These are phyloP conservation scores for Alternaria consortialis DNA, from an alignment of 2,329 filamentous ascomycete species.

Conservation along the genomic window DNA sequence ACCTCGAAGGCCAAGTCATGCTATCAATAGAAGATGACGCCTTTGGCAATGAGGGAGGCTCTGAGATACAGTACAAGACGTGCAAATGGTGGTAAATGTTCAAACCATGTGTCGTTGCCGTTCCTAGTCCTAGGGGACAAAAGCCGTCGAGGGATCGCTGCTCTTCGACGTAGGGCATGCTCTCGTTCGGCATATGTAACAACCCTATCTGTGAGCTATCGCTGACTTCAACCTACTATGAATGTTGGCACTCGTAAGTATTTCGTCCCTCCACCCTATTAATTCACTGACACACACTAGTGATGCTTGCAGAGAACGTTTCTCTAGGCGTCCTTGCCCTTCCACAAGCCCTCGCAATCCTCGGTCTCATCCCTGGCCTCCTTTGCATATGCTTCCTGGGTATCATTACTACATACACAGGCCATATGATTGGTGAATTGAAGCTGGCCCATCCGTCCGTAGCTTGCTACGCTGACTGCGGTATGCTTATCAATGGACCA, in stretches of 20 bases:
- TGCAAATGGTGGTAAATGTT: constrained; percentile 58
- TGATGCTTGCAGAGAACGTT: constrained; percentile 69
- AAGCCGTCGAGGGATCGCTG: neutral
- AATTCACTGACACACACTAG: constrained; percentile 23
- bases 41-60: constrained; percentile 43
- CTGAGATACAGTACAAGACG: constrained; percentile 61
- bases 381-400: constrained; percentile 64
- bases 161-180: neutral
- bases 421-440: constrained; percentile 68
- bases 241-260: constrained; percentile 8
- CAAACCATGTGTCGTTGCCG: neutral
- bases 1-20: constrained; percentile 23
- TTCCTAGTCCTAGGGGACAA: neutral
- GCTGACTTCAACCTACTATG: constrained; percentile 7
- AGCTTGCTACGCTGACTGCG: constrained; percentile 73
- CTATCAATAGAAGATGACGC: constrained; percentile 12
- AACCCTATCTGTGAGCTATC: neutral
- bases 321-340: constrained; percentile 66
- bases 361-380: constrained; percentile 64
- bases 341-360: constrained; percentile 60
- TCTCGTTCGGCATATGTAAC: neutral
- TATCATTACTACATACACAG: constrained; percentile 66
- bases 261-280: neutral
- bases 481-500: constrained; percentile 67
- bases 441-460: constrained; percentile 66